Base-by-base conservation (phyloP, 805 yeast species). In the Trichomonascus vanleenenianus region DNA sequence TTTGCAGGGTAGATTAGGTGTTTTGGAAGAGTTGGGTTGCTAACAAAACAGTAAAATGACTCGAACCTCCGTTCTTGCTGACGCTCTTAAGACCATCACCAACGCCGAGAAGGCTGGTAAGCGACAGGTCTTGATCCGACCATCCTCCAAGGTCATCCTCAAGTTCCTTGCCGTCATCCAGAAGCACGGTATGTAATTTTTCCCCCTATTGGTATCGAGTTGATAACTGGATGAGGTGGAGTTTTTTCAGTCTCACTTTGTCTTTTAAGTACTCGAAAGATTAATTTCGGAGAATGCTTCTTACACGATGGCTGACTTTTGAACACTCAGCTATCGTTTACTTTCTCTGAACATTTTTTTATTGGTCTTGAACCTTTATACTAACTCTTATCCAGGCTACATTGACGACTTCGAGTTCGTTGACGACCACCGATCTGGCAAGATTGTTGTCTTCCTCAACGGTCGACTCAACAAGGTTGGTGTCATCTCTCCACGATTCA, bases 391-490 rank as follows among this genome's bases (percentile, higher is more conserved):
- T 45, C 32, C 52, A 67, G 72, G 80, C 67, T 89, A 89, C 93
- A 89, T 88, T 77, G 96, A 89, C 67, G 97, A 88, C 76, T 88
- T 88, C 73, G 96, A 89, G 80, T 86, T 83, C 83, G 88, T 88
- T 64, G 97, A 88, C 69, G 96, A 88, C 81, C 97, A 88, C 89
- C 86, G 97, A 81, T 85, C 96, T 50, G 97, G 96, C 66, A 88
- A 88, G 84, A 85, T 88, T 58, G 96, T 89, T 60, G 87, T 88
- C 57, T 95, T 86, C 76, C 81, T 88, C 66, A 88, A 86, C 83
- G 97, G 97, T 74, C 85, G 97, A 79, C 80, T 88, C 67, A 88
- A 88, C 95, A 91, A 89, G 79, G 88, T 93, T 70, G 97, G 97
- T 78, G 97, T 91, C 54, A 89, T 89, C 72, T 86, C 95, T 56